These are phyloP conservation scores for Vitis amurensis DNA, from an alignment of 164 flowering plant genomes.

Conservation along the genomic window DNA sequence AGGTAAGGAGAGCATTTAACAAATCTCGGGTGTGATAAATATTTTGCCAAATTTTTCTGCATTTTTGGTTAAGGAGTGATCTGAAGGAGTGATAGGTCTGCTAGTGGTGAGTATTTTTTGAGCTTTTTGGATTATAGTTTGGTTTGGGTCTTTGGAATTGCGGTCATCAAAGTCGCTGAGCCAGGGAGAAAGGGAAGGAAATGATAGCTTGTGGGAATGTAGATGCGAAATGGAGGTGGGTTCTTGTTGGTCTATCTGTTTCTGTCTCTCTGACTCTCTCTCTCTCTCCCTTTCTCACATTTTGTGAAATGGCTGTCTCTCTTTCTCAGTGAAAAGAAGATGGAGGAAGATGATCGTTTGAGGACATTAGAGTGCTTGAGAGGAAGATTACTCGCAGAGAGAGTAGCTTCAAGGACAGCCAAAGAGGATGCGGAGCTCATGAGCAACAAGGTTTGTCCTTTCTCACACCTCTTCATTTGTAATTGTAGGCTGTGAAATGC, in stretches of 20 bases:
- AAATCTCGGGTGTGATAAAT: background rate
- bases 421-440: constrained; percentile 55
- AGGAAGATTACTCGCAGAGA: constrained; percentile 83
- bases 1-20: background rate
- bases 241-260: constrained; percentile 3
- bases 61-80: background rate
- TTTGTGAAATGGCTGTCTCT: constrained; percentile 5
- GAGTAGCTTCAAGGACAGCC: constrained; percentile 67
- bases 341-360: constrained; percentile 49
- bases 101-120: too few species aligned
- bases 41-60: background rate
- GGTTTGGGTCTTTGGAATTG: too few species aligned
- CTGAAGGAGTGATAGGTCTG: too few species aligned
- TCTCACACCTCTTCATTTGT: background rate
- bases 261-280: constrained; percentile 8
- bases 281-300: constrained; percentile 4
- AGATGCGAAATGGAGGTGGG: constrained; percentile 43
- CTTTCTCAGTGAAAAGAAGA: constrained; percentile 41
- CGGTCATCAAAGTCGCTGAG: background rate
- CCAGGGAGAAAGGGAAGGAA: constrained; percentile 2
- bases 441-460: constrained; percentile 49
- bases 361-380: constrained; percentile 77
- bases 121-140: too few species aligned
- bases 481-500: background rate
- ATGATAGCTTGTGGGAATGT: constrained; percentile 17